Base-by-base conservation (phyloP, 2,329 filamentous ascomycete species). In the Diaporthe ilicicola region DNA sequence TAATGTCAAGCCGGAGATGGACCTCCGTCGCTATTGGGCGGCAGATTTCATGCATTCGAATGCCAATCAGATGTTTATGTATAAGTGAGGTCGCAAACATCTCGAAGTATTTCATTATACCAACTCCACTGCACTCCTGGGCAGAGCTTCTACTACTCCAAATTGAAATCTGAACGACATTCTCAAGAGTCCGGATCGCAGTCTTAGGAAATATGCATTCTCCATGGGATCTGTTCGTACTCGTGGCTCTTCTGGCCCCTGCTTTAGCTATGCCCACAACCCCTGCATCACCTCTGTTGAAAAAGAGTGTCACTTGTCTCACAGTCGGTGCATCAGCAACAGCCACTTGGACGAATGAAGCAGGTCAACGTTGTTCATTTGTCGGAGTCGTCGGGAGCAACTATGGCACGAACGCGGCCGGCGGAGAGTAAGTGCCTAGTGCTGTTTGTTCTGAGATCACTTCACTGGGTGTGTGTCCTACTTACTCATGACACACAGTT, bases 381-480 rank as follows among this genome's bases (percentile, higher is more conserved):
- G 81, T 76, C 0, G 84, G 84, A 8, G 75, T 79, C 3, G 85
- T 87, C 1, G 85, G 85, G 2, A 83, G 82, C 70, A 86, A 86
- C 75, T 87, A 82, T 59, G 85, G 85, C n/a, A 75, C 76, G 0
- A 85, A 84, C 53, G 75, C 74, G 50, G 78, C 77, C 2, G 79
- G 80, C 29, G 84, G 84, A 77, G 83, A 86, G 84, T 86, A 76
- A 65, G 83, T 77, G 4, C 1, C 15, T n/a, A n/a, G n/a, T n/a
- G n/a, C 6, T 15, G 17, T 64, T 39, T 10, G 67, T 7, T 12
- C 1, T 10, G 15, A 1, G 22, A 9, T 27, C 24, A 9, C 62
- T 1, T 27, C 24, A n/a, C n/a, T n/a, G 32, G 32, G 32, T 56
- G 17, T n/a, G 17, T 22, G 24, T 24, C 24, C 19, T 6, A n/a